These are phyloP conservation scores for Dothistroma septosporum DNA, from an alignment of 2,329 filamentous ascomycete species.

Conservation along the genomic window DNA sequence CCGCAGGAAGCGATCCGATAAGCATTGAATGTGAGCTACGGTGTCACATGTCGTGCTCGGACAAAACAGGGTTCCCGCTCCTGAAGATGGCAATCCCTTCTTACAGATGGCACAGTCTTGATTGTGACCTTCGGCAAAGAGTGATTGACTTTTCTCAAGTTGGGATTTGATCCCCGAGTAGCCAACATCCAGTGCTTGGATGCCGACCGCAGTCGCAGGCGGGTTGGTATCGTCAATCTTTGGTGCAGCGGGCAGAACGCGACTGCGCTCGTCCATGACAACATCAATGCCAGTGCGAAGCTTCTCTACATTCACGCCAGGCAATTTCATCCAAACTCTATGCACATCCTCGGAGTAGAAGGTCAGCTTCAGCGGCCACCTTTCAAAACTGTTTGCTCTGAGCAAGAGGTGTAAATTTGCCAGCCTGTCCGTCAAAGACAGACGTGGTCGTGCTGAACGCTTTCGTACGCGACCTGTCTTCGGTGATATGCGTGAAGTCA, in stretches of 20 bases:
- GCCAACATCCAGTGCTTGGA: conserved; percentile 50
- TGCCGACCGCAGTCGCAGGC: conserved; percentile 25
- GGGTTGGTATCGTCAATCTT: conserved; percentile 21
- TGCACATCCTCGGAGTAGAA: conserved; percentile 73
- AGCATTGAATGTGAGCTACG: conserved; percentile 54
- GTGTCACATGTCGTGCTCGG: conserved; percentile 46
- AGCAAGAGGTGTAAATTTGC: conserved; percentile 79
- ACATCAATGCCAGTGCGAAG: conserved; percentile 50
- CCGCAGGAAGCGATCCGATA: conserved; percentile 50
- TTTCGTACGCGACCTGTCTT: conserved; percentile 41
- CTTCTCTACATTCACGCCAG: conserved; percentile 46
- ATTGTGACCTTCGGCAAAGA: conserved; percentile 38
- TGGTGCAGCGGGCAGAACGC: conserved; percentile 9
- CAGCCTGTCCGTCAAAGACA: conserved; percentile 64
- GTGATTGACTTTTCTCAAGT: conserved; percentile 48
- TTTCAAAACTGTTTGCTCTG: conserved; percentile 70
- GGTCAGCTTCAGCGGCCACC: conserved; percentile 77
- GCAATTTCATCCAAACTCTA: conserved; percentile 62
- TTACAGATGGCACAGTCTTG: conserved; percentile 51
- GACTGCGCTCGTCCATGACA: conserved; percentile 16
- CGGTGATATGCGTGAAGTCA: conserved; percentile 34
- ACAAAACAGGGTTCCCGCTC: conserved; percentile 50
- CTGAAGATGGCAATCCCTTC: conserved; percentile 34
- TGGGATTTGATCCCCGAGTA: conserved; percentile 49
- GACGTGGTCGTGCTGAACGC: conserved; percentile 54